A percentile compares a stretch with the other conserved stretches of the same genome.
Evolutionary conservation across 208 protist species (phyloP).

Genomic region (Acanthamoeba lenticulata): DNA sequence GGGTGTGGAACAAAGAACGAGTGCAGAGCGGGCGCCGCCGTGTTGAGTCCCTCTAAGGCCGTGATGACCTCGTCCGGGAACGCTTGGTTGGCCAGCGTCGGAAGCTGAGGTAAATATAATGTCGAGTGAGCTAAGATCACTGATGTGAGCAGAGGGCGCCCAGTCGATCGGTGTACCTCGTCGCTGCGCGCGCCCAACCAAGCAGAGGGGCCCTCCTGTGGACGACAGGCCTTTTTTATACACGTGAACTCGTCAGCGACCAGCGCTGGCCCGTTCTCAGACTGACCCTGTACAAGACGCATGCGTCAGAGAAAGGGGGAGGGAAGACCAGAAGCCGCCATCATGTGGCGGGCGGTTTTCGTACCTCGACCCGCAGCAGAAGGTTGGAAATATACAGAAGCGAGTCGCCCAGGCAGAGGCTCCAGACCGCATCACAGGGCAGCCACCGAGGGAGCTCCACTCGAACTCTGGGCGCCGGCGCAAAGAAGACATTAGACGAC

Average conservation of each 20-base stretch:
- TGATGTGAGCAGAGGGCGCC: too few relatives aligned
- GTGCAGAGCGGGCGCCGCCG: background rate
- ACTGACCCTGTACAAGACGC: background rate
- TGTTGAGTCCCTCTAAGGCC: background rate
- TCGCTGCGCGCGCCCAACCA: background rate
- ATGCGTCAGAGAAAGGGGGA: background rate
- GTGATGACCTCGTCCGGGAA: background rate
- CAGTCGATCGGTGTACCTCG: too few relatives aligned
- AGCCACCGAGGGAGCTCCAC: background rate
- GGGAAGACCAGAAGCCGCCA: too few relatives aligned
- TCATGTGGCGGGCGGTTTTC: background rate
- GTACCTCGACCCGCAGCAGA: conserved; percentile 14
- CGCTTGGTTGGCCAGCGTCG: background rate
- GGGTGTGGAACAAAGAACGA: background rate
- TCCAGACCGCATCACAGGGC: background rate
- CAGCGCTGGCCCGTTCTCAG: background rate
- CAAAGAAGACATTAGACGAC: too few relatives aligned
- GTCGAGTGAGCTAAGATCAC: too few relatives aligned
- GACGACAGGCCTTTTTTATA: conserved; percentile 5
- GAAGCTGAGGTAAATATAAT: too few relatives aligned
- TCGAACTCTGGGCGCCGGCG: background rate
- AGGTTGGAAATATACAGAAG: conserved; percentile 26
- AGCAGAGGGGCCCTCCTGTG: background rate
- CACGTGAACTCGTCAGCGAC: background rate
- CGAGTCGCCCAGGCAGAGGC: background rate